These are phyloP conservation scores for Pilatotrama ljubarskyi DNA, from an alignment of 768 basidiomycete genomes.

Conservation along the genomic window DNA sequence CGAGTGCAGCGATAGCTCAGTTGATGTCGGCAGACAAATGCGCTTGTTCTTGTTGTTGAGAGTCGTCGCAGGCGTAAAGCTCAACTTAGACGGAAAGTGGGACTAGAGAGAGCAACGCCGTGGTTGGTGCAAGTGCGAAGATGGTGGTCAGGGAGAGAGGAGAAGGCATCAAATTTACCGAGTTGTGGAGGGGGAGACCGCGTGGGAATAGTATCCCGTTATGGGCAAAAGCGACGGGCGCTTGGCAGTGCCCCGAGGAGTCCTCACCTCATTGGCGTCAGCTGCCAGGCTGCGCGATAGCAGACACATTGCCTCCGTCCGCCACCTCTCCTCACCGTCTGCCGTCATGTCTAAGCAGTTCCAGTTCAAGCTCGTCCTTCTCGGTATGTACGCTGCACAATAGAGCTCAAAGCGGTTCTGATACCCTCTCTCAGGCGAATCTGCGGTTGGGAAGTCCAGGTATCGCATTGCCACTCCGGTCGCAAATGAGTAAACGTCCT, in stretches of 20 bases:
- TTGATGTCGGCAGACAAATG: background rate
- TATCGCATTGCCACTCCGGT: conserved; percentile 33
- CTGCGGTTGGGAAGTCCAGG: conserved; percentile 97
- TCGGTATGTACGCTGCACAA: conserved; percentile 57
- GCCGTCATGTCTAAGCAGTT: conserved; percentile 84
- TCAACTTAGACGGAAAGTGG: conserved; percentile 19
- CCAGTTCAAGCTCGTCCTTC: conserved; percentile 94
- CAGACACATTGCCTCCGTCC: conserved; percentile 25
- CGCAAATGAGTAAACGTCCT: conserved; percentile 31
- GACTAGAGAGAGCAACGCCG: conserved; percentile 4
- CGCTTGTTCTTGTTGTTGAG: background rate
- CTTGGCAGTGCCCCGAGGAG: conserved; percentile 10
- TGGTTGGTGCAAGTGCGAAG: conserved; percentile 7
- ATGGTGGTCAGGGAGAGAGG: conserved; percentile 6
- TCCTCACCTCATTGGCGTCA: conserved; percentile 7
- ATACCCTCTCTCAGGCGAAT: conserved; percentile 66
- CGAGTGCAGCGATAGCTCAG: conserved; percentile 1
- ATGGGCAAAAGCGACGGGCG: conserved; percentile 1
- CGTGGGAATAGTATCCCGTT: conserved; percentile 12
- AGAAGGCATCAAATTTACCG: conserved; percentile 14
- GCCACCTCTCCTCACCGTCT: conserved; percentile 32
- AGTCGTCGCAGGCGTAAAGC: conserved; percentile 4
- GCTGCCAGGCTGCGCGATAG: conserved; percentile 18
- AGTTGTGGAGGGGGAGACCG: background rate
- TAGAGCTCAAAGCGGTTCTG: background rate